Conservation (phyloP, 108 stramenopile genomes). For the Nitzschia sp. region DNA sequence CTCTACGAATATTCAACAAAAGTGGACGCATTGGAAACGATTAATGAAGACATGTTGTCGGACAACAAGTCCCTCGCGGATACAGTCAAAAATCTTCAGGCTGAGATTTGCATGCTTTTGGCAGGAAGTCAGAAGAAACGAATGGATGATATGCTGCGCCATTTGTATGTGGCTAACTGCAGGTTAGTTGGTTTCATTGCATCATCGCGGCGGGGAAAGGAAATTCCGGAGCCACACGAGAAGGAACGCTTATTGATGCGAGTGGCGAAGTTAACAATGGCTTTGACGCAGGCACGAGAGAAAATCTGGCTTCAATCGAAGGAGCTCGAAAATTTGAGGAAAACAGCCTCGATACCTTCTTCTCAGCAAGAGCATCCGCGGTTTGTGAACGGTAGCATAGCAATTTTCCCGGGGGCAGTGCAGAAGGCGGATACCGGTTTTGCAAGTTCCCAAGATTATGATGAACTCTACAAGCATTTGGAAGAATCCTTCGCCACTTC, state of each 20-base stretch:
- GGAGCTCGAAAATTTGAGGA: neutral
- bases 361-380: neutral
- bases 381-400: neutral
- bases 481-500: neutral
- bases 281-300: neutral
- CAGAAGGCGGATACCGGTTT: too few relatives aligned
- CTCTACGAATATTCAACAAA: neutral
- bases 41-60: neutral
- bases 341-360: neutral
- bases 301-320: neutral
- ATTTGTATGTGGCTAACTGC: neutral
- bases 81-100: neutral
- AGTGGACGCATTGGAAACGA: conserved; percentile 4
- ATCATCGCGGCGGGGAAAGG: neutral
- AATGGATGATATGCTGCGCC: neutral
- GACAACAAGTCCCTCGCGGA: neutral
- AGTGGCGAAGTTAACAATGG: conserved; percentile 4
- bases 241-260: neutral
- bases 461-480: neutral
- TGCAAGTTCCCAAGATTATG: neutral
- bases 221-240: neutral
- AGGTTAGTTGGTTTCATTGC: neutral
- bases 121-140: neutral
- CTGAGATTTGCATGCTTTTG: neutral
- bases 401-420: neutral